Conservation (phyloP, 1,139 yeast genomes). For the Pichia sp. region DNA sequence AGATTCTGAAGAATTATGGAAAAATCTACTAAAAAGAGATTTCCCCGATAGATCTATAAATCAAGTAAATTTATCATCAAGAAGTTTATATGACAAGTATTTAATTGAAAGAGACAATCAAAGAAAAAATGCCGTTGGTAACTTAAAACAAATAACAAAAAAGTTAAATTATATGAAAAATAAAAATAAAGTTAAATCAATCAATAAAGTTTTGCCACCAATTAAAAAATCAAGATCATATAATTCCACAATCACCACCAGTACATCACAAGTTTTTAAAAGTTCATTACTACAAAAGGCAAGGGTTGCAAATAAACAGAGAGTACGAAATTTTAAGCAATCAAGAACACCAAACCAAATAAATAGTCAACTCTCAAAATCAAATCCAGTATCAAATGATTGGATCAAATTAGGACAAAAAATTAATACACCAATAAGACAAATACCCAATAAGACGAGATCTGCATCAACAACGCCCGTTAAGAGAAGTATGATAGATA, state of each 20-base stretch:
- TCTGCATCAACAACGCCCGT: background rate
- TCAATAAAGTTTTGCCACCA: constrained; percentile 23
- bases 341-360: background rate
- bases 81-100: constrained; percentile 25
- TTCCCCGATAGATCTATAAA: constrained; percentile 26
- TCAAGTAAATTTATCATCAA: constrained; percentile 16
- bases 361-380: background rate
- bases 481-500: background rate
- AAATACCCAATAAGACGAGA: background rate
- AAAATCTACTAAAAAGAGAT: constrained; percentile 25
- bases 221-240: constrained; percentile 12
- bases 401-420: background rate
- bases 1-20: constrained; percentile 29
- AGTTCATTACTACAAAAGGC: constrained; percentile 29
- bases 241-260: background rate
- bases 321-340: constrained; percentile 24
- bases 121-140: constrained; percentile 23
- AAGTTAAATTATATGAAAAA: constrained; percentile 22
- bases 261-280: constrained; percentile 14
- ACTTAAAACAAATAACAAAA: constrained; percentile 23
- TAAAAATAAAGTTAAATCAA: constrained; percentile 24
- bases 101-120: constrained; percentile 23
- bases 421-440: background rate
- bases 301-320: constrained; percentile 23
- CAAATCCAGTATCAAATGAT: background rate